Evolutionary conservation across 257 asterid species (phyloP), one percentile per base, ranked within the genome.

Genomic region (Oldenlandia corymbosa): DNA sequence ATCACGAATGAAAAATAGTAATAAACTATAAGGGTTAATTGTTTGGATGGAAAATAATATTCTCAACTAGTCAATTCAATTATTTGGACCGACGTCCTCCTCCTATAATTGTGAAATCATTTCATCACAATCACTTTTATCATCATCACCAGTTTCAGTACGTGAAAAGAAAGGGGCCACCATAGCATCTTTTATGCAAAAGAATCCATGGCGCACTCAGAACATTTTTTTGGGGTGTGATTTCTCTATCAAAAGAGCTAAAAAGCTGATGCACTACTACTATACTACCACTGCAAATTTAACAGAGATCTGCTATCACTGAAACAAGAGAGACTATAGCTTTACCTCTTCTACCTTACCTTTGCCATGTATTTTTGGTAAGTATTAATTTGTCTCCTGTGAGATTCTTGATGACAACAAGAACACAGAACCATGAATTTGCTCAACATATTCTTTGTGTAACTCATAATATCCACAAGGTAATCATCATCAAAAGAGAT

Each of bases 251-350:
- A 30, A 51, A 45, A 10, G 45, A n/a, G 58, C 48, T 34, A 34
- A 58, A 57, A 62, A 68, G 73, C 49, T 48, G 58, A 75, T 66
- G 0, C 41, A 32, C n/a, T 30, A 47, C 62, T 10, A 48, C 57
- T 78, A 48, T 74, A 71, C 76, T 69, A 24, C 34, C 16, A 36
- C 36, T 24, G 26, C 16, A 2, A 69, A 71, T 60, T 72, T 80
- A 82, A 74, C 81, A 73, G 62, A 74, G 83, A 82, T 75, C 81
- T 72, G 82, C 64, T 66, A 76, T 53, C 49, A 50, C 72, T 64
- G 73, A 49, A 64, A 34, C 56, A 31, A 21, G 24, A 60, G 61
- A 48, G 30, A 23, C 79, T 21, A 26, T n/a, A 73, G 79, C 68
- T n/a, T 70, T 62, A 23, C 43, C 61, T 72, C 69, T 71, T 71